Base-by-base conservation (phyloP, 208 protist genomes). In the Wallacemonas sp. region DNA sequence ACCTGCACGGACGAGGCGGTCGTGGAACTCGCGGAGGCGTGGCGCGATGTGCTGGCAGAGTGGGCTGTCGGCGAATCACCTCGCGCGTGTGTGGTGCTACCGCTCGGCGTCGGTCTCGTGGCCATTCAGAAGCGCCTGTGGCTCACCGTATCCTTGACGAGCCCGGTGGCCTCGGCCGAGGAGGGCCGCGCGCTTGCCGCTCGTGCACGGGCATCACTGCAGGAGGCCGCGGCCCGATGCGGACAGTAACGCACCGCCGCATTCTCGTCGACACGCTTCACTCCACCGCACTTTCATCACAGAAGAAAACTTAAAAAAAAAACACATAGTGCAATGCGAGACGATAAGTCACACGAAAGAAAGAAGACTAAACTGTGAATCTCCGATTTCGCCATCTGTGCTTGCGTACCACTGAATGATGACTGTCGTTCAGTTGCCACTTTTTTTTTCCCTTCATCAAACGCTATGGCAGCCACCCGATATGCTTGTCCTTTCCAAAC, bases 1-100 rank as follows among this genome's bases (percentile, higher is more conserved):
- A 81, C 75, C 38, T 72, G 72, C 2, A 61, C 84, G 0, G 87
- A 93, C 57, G 87, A 93, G 69, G 65, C 76, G 32, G 87, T 74
- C 10, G 45, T 33, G 38, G 52, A 59, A 39, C 73, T 93, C 26
- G 81, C 76, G 32, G n/a, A 46, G 49, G 42, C n/a, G 14, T 85
- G 71, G 74, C 22, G 49, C 20, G 25, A 70, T 14, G 28, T 74
- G 20, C 61, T 77, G 49, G 28, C 11, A 32, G 33, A 61, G 44
- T 55, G 25, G 48, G 36, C 42, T 22, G 18, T 23, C 3, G 16
- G n/a, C 18, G 41, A 16, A 23, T 12, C 54, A 18, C 36, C 11
- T 10, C 5, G 33, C 10, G 2, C 42, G 16, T 8, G 5, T 7
- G 18, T 23, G n/a, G 29, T 28, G 3, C 32, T 64, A 20, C 25